Percentiles rank a stretch among this genome's conserved stretches.
Conservation (phyloP, 768 basidiomycete species). For the Auriculariales sp. region DNA sequence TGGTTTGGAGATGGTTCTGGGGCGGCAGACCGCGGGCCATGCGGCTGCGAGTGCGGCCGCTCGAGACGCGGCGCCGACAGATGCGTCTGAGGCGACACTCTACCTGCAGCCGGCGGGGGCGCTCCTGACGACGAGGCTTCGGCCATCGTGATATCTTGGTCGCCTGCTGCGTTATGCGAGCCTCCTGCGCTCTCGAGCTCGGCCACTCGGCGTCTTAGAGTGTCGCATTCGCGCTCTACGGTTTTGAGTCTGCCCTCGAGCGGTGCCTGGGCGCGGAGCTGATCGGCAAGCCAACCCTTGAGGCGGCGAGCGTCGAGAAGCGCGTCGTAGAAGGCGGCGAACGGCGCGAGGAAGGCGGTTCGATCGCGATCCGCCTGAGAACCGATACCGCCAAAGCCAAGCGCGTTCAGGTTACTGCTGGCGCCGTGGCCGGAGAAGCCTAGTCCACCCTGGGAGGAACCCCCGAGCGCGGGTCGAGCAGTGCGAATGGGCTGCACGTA, state of each 20-base stretch:
- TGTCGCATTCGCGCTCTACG: not conserved
- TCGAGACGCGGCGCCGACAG: not conserved
- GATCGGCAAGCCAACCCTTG: slow-evolving; percentile 61
- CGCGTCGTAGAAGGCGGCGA: slow-evolving; percentile 74
- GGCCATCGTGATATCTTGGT: too few relatives aligned
- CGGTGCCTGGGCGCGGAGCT: slow-evolving; percentile 27
- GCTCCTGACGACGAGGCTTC: too few relatives aligned
- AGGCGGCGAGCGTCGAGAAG: slow-evolving; percentile 68
- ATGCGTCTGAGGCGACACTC: not conserved
- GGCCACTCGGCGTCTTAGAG: not conserved
- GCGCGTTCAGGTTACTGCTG: too few relatives aligned
- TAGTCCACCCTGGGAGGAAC: too few relatives aligned
- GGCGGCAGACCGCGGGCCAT: not conserved
- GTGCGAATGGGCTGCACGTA: not conserved
- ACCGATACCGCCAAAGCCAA: not conserved
- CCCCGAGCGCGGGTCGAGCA: not conserved
- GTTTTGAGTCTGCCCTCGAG: not conserved
- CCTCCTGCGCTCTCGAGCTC: not conserved
- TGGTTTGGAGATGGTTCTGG: not conserved
- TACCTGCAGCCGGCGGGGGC: too few relatives aligned
- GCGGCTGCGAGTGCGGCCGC: too few relatives aligned
- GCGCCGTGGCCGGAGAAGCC: too few relatives aligned
- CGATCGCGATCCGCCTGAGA: slow-evolving; percentile 12
- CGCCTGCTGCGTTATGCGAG: too few relatives aligned
- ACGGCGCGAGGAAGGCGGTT: slow-evolving; percentile 66